Evolutionary conservation across 2,329 filamentous ascomycete genomes (phyloP).

Genomic region (Penicillium sp.): DNA sequence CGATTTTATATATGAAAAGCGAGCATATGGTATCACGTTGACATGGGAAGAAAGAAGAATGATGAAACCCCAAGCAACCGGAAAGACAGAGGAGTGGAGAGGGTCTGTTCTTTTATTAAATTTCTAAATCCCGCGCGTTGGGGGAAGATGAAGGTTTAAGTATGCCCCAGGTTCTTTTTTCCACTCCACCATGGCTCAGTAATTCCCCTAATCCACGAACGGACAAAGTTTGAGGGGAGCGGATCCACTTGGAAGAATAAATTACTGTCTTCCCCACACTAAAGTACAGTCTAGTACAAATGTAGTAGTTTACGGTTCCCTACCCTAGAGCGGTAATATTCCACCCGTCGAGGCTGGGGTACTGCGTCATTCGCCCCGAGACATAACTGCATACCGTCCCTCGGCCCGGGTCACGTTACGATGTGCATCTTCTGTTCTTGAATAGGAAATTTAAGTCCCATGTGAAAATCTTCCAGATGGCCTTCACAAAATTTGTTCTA

Average conservation of each 20-base stretch:
- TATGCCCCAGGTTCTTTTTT: constrained; percentile 23
- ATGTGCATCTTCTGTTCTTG: too few relatives aligned
- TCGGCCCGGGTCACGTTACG: too few relatives aligned
- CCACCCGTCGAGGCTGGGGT: too few relatives aligned
- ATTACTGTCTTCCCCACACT: background rate
- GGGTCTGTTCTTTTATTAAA: constrained; percentile 15
- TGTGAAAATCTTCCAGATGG: too few relatives aligned
- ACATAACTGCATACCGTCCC: too few relatives aligned
- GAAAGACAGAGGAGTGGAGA: constrained; percentile 25
- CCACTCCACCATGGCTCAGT: too few relatives aligned
- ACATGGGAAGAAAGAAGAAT: constrained; percentile 3
- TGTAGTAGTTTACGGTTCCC: too few relatives aligned
- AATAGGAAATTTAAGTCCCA: too few relatives aligned
- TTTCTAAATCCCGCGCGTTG: constrained; percentile 15
- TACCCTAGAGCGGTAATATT: too few relatives aligned
- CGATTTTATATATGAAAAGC: background rate
- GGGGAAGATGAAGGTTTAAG: constrained; percentile 33
- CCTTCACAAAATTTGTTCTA: too few relatives aligned
- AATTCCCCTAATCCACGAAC: background rate
- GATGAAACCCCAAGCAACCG: background rate
- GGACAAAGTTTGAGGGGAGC: constrained; percentile 5
- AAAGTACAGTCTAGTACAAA: too few relatives aligned
- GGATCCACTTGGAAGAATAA: background rate
- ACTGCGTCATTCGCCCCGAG: too few relatives aligned
- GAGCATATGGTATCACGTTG: constrained; percentile 5